Base-by-base conservation (phyloP, 2,329 filamentous ascomycete genomes). In the Berkeleyomyces basicola region DNA sequence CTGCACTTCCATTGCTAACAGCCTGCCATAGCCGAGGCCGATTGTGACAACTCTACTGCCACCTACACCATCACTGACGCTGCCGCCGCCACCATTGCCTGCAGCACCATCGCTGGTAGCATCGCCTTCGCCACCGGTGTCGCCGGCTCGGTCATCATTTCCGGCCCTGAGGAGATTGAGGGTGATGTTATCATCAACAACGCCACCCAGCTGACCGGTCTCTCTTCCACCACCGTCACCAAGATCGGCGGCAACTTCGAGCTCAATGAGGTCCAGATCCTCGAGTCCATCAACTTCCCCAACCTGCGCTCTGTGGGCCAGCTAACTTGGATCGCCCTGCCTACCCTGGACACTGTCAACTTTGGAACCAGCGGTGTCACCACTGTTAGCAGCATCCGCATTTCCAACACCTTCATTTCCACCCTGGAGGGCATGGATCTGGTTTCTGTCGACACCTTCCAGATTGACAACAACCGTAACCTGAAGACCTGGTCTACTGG, bases 391-490 rank as follows among this genome's bases (percentile, higher is more conserved):
- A 80, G 76, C 66, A 81, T 99, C 68, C 75, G 77, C 68, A 91
- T 99, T 72, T 82, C 84, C 75, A 93, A 99, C 78, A 99, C 93
- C 59, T 84, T 85, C 74, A 82, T 99, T 68, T 81, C 78, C 72
- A 83, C 81, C 67, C 82, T 99, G 65, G 79, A 85, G 67, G 90
- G 90, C 71, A 87, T 99, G 72, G 87, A 90, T 72, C 79, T 97
- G 67, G 75, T 82, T 67, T 79, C 80, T n/a, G 85, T 90, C 62
- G 80, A 82, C 63, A 79, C 77, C 67, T 82, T 99, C 72, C 79
- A 88, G 73, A 86, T 99, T 75, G 86, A 88, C 81, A 96, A 96
- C 85, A 97, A 97, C 83, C 77, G 77, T 66, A 85, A 86, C 71
- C 80, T 99, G 69, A 82, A 81, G 71, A 79, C 78, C 66, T 88